phyloP scores from a whole-genome alignment of 768 basidiomycete genomes.

The Suillus decipiens region DNA sequence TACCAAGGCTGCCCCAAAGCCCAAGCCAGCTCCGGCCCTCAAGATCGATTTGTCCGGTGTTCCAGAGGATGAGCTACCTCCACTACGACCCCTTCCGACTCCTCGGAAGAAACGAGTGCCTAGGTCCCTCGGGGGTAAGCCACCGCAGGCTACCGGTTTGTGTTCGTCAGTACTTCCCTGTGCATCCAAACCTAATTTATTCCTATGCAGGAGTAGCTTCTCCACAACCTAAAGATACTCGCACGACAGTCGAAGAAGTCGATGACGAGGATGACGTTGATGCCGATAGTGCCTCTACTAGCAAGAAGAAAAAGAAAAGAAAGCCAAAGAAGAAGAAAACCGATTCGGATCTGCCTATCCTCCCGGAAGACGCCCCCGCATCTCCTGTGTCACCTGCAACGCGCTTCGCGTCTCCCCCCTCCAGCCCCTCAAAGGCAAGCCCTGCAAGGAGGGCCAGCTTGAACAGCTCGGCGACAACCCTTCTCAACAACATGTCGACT shows the following conservation, averaged over 20 bases:
- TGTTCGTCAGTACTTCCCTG: not conserved
- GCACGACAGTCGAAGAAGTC: constrained; percentile 66
- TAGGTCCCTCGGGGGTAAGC: not conserved
- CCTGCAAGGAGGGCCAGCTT: constrained; percentile 13
- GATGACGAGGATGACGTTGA: constrained; percentile 64
- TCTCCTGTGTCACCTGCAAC: constrained; percentile 21
- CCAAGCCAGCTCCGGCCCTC: constrained; percentile 7
- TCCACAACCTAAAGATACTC: constrained; percentile 37
- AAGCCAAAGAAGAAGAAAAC: constrained; percentile 74
- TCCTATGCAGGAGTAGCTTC: constrained; percentile 15
- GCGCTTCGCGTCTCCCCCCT: constrained; percentile 15
- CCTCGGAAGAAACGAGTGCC: constrained; percentile 15
- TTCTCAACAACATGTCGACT: constrained; percentile 36
- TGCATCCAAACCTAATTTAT: not conserved
- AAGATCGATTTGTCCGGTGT: constrained; percentile 14
- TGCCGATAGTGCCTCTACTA: constrained; percentile 26
- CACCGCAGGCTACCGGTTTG: constrained; percentile 15
- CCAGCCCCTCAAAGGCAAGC: constrained; percentile 27
- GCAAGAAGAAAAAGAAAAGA: constrained; percentile 75
- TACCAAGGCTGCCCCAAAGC: constrained; percentile 17
- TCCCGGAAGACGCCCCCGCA: constrained; percentile 20
- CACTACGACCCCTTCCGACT: constrained; percentile 10
- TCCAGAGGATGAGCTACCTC: constrained; percentile 15
- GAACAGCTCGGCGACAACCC: constrained; percentile 22
- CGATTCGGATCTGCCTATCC: constrained; percentile 22